Conservation (phyloP, 352 stramenopile genomes). For the Plasmopara muralis region DNA sequence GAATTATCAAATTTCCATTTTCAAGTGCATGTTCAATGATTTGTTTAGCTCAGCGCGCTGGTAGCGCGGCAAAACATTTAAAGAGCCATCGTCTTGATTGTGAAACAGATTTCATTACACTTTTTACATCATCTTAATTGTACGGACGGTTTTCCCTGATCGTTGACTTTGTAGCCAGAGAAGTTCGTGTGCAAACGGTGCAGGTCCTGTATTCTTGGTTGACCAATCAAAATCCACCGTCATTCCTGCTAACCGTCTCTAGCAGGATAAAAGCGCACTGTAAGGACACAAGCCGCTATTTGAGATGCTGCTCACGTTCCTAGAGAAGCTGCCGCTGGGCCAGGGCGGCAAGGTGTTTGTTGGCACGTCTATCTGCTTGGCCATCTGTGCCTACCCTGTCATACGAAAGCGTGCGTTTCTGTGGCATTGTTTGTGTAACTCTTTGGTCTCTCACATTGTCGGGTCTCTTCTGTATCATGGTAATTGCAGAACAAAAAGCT, state of each 20-base stretch:
- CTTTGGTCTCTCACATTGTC: not conserved
- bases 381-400: constrained; percentile 61
- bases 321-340: constrained; percentile 62
- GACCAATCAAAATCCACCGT: constrained; percentile 11
- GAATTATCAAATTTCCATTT: no score
- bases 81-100: no score
- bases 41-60: no score
- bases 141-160: constrained; percentile 12
- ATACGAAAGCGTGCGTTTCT: constrained; percentile 42
- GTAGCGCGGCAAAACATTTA: no score
- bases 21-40: no score
- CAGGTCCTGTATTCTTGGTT: not conserved
- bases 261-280: constrained; percentile 5
- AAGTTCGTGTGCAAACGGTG: no score
- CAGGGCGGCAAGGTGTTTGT: constrained; percentile 69
- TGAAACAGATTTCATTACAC: no score
- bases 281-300: constrained; percentile 1
- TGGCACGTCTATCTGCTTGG: constrained; percentile 58
- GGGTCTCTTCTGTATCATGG: constrained; percentile 4
- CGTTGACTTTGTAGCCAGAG: not conserved
- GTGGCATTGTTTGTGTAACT: not conserved
- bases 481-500: constrained; percentile 56
- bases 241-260: constrained; percentile 1
- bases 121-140: no score
- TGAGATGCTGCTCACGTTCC: constrained; percentile 49